Evolutionary conservation across 352 stramenopile genomes (phyloP).

Genomic region (Phytopythium sindhum): DNA sequence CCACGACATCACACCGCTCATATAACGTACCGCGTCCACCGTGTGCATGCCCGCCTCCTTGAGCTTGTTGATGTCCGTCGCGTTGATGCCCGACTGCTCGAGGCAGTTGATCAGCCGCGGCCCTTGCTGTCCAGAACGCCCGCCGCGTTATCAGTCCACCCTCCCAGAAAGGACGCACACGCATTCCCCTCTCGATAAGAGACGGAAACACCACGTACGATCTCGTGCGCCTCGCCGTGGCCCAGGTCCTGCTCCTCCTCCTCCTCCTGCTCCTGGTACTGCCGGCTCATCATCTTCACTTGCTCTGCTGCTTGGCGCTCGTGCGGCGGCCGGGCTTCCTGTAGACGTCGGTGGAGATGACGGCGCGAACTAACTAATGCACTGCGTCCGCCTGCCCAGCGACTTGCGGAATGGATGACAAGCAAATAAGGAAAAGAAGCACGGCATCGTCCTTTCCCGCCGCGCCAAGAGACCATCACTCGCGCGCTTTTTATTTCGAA

Average conservation of each 20-base stretch:
- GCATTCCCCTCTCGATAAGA: background rate
- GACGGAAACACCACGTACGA: conserved; percentile 13
- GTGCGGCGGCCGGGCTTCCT: background rate
- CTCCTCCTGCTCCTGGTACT: conserved; percentile 48
- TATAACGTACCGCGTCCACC: conserved; percentile 89
- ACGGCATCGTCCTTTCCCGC: conserved; percentile 5
- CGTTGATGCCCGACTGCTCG: conserved; percentile 96
- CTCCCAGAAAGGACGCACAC: background rate
- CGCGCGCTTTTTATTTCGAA: background rate
- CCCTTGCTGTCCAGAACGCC: conserved; percentile 43
- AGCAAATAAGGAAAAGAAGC: background rate
- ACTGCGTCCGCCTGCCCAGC: background rate
- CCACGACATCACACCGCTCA: no score
- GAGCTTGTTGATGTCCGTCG: conserved; percentile 98
- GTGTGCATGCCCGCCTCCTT: conserved; percentile 97
- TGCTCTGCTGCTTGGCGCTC: background rate
- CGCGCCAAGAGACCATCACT: conserved; percentile 4
- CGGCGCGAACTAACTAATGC: no score
- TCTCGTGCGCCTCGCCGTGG: conserved; percentile 40
- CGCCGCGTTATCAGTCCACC: background rate
- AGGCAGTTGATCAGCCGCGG: conserved; percentile 87
- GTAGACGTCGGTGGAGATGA: background rate
- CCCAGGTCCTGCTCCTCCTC: conserved; percentile 34
- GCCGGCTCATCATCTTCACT: conserved; percentile 21
- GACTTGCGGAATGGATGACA: background rate